Base-by-base conservation (phyloP, 2,329 filamentous ascomycete species). In the Colletotrichum musicola region DNA sequence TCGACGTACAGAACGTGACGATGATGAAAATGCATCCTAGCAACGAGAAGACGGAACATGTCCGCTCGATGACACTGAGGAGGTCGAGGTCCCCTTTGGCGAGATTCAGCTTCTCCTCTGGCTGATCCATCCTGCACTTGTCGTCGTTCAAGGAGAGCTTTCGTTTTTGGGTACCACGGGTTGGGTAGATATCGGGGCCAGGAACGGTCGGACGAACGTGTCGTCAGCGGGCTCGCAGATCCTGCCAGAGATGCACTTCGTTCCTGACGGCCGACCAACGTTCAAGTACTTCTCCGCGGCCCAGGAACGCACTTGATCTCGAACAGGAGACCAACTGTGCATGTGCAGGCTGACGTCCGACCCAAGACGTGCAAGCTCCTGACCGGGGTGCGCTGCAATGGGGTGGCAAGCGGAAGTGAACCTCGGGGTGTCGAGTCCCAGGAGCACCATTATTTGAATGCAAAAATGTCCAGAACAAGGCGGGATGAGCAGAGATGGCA, bases 11-110 rank as follows among this genome's bases (percentile, higher is more conserved):
- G 75, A 95, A 96, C 3, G 92, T 94, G 63, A 83, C 73, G 62
- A 95, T 89, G 74, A 94, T 92, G 76, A 95, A 89, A 38, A 90
- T 73, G 50, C 90, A 92, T 64, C 92, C 93, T 1, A 91, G 59
- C 0, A 96, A 78, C 1, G 93, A 95, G 50, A 95, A 79, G 7
- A 90, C 84, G 0, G 93, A 95, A 75, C 90, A 89, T 16, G 86
- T 81, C 56, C 93, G 86, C 78, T 94, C 92, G 55, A 92, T 86
- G 64, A 86, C 78, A 70, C 83, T 87, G 71, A 95, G 85, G 51
- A 85, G 84, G 40, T 81, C 74, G 59, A 90, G 78, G 74, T 89
- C 81, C n/a, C 65, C 71, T 27, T 72, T 55, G 49, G 40, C 66
- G 44, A 71, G 49, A 30, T 64, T 55, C 20, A 42, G 4, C 10